These are phyloP conservation scores for Fusarium lateritium DNA, from an alignment of 2,329 filamentous ascomycete species.

Conservation along the genomic window DNA sequence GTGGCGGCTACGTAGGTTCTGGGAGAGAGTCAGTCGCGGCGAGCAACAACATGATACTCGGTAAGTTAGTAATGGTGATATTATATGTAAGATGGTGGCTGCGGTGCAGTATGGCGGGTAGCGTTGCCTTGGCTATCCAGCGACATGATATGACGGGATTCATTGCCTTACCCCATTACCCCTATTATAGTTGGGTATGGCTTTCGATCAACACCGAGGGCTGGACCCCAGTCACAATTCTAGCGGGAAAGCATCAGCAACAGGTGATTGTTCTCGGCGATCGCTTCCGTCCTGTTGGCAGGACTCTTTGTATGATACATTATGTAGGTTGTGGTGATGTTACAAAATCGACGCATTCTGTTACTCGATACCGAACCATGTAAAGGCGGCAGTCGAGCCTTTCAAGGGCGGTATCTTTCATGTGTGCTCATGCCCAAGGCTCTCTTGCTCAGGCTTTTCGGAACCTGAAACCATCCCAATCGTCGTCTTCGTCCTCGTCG, in stretches of 20 bases:
- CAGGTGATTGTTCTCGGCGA: slow-evolving; percentile 7
- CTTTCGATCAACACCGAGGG: slow-evolving; percentile 5
- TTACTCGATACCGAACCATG: slow-evolving; percentile 6
- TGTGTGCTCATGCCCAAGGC: background rate
- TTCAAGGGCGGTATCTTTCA: background rate
- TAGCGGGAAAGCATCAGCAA: background rate
- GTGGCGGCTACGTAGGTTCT: slow-evolving; percentile 74
- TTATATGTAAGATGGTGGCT: slow-evolving; percentile 7
- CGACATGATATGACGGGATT: background rate
- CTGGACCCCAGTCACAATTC: slow-evolving; percentile 23
- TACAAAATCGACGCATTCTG: slow-evolving; percentile 38
- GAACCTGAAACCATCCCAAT: slow-evolving; percentile 74
- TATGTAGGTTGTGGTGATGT: slow-evolving; percentile 47
- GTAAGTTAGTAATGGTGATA: slow-evolving; percentile 39
- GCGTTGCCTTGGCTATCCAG: background rate
- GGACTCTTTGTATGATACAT: slow-evolving; percentile 47
- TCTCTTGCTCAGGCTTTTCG: slow-evolving; percentile 35
- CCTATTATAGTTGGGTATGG: slow-evolving; percentile 2
- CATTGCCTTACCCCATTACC: background rate
- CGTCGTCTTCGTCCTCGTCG: slow-evolving; percentile 63
- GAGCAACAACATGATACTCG: slow-evolving; percentile 44
- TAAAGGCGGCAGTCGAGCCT: background rate
- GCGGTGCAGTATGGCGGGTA: background rate
- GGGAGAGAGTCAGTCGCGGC: slow-evolving; percentile 71
- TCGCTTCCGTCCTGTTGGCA: slow-evolving; percentile 16